Conservation (phyloP, 805 yeast genomes). For the Suhomyces tanzawaensis region DNA sequence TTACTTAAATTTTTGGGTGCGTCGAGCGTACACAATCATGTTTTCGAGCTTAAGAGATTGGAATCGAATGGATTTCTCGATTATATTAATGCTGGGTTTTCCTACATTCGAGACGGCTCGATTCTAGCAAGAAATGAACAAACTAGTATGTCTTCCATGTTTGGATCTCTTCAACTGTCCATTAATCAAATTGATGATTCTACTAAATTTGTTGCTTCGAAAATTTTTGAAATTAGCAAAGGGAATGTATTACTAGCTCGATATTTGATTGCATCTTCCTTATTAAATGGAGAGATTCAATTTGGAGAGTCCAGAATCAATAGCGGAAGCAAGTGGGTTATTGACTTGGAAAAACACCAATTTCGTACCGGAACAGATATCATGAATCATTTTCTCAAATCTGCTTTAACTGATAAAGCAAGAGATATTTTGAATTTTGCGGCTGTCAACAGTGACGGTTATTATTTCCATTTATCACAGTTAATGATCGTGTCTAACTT, state of each 20-base stretch:
- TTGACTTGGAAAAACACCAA: not conserved
- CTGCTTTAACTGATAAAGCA: conserved; percentile 16
- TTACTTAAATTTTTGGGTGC: conserved; percentile 3
- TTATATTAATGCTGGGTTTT: conserved; percentile 1
- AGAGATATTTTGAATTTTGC: conserved; percentile 35
- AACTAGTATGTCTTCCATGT: conserved; percentile 4
- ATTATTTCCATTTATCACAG: conserved; percentile 36
- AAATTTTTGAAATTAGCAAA: not conserved
- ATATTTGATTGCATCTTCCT: not conserved
- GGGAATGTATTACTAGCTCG: conserved; percentile 1
- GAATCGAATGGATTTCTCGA: not conserved
- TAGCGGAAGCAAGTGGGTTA: not conserved
- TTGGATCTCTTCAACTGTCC: not conserved
- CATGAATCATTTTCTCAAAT: not conserved
- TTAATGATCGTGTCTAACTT: conserved; percentile 36
- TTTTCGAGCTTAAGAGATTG: not conserved
- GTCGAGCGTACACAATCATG: not conserved
- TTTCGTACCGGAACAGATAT: not conserved
- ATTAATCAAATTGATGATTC: not conserved
- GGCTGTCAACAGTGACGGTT: conserved; percentile 38
- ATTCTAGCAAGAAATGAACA: not conserved
- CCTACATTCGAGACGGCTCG: not conserved
- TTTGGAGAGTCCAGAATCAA: not conserved
- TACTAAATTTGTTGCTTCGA: not conserved
- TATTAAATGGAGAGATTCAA: not conserved